Percentiles rank a stretch among this genome's conserved stretches.
phyloP scores from a whole-genome alignment of 2,329 filamentous ascomycete genomes.

The Clonostachys solani region DNA sequence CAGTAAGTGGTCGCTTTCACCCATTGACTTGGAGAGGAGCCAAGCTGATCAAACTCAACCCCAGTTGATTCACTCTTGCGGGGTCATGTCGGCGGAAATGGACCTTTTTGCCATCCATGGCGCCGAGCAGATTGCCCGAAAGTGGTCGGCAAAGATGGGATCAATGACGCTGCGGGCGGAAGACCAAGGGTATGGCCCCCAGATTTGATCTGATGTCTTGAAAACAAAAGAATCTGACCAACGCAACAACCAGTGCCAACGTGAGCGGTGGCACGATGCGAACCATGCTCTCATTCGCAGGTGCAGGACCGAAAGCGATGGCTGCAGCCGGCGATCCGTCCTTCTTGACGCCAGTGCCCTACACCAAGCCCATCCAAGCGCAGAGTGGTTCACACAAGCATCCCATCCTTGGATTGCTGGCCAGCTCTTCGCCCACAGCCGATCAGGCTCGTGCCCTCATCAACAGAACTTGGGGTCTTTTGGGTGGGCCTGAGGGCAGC shows the following conservation, averaged over 20 bases:
- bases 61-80: slow-evolving; percentile 1
- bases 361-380: not conserved
- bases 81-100: slow-evolving; percentile 1
- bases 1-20: not conserved
- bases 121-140: not conserved
- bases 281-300: not conserved
- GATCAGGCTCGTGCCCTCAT: slow-evolving; percentile 6
- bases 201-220: no score
- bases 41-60: not conserved
- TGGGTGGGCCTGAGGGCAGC: slow-evolving; percentile 4
- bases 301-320: not conserved
- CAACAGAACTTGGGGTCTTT: slow-evolving; percentile 5
- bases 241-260: not conserved
- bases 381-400: slow-evolving; percentile 2
- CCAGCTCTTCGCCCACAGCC: slow-evolving; percentile 4
- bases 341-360: not conserved
- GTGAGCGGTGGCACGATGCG: not conserved
- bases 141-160: not conserved
- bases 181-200: not conserved
- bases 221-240: not conserved
- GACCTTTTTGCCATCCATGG: not conserved
- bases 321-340: not conserved
- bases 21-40: not conserved
- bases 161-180: not conserved
- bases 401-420: slow-evolving; percentile 4